Evolutionary conservation across 441 rosid genomes (phyloP).

Genomic region (Flueggea neowawraea): DNA sequence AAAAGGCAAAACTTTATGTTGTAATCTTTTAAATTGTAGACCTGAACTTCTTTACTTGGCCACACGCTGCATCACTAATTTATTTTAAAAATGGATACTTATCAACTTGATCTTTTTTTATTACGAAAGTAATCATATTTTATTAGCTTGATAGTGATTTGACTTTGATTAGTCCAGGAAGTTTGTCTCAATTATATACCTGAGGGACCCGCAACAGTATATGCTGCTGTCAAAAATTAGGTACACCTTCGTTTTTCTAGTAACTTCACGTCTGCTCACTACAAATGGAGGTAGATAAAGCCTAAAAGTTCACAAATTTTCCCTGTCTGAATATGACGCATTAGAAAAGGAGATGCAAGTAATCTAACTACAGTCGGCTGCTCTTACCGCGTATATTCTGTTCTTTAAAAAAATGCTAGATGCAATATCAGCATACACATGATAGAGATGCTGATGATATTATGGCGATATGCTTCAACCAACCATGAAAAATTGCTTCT

Average conservation of each 20-base stretch:
- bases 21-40: constrained; percentile 8
- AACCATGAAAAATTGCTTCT: too few relatives aligned
- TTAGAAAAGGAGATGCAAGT: not conserved
- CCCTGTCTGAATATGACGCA: not conserved
- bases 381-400: not conserved
- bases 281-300: constrained; percentile 5
- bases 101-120: constrained; percentile 34
- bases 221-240: constrained; percentile 19
- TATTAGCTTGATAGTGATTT: constrained; percentile 32
- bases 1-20: not conserved
- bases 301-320: constrained; percentile 4
- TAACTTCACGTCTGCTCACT: constrained; percentile 16
- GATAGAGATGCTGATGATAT: too few relatives aligned
- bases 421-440: too few relatives aligned
- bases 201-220: constrained; percentile 30
- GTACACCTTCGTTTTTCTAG: constrained; percentile 15
- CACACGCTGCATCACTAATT: constrained; percentile 24
- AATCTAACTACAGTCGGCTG: not conserved
- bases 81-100: constrained; percentile 8
- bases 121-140: constrained; percentile 16
- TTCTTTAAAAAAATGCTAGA: too few relatives aligned
- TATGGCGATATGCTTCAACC: too few relatives aligned
- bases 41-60: constrained; percentile 12
- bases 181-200: constrained; percentile 18
- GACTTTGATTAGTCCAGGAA: constrained; percentile 26